Evolutionary conservation across 148 eudicot species (phyloP), one percentile per base, ranked within the genome.

Genomic region (Pharnaceum exiguum): DNA sequence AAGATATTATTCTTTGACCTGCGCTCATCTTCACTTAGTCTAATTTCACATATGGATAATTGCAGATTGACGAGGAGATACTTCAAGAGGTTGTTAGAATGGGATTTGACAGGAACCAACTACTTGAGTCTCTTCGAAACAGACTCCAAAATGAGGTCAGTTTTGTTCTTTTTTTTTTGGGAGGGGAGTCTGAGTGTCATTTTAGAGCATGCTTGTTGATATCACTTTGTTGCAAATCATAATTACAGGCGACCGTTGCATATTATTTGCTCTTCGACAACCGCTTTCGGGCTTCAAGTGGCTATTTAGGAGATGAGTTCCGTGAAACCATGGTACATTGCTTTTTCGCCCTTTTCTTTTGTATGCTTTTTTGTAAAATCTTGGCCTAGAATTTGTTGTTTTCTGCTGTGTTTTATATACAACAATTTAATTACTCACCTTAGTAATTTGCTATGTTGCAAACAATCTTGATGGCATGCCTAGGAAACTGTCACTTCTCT

Each of bases 291-390:
- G 81, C 66, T 54, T 75, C 89, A 38, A 76, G 72, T 72, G 95
- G 96, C 60, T 93, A 93, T 69, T 91, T 93, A 65, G 99, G 99
- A 50, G 87, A 84, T 63, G 99, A 87, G 76, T 88, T 93, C 62
- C 90, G 83, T 67, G 96, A 93, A 63, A 67, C 81, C 16, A 69
- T 89, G 99, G 99, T 93, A 53, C 24, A 78, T 56, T 2, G 4
- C 15, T 54, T 23, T 28, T 43, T 37, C 8, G 12, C 38, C 12
- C 12, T 12, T 12, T 35, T 12, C 38, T 7, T 32, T 35, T 37
- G 9, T 17, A 40, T 25, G 39, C 11, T 17, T 18, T 18, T 32
- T 59, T 29, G 7, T 0, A 4, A 12, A 5, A 3, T 6, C 21
- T 45, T 48, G 5, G 28, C 22, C 12, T 22, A 10, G 4, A 16